phyloP scores from a whole-genome alignment of 495 filamentous ascomycete genomes.

The Trichoderma orchidacearum region DNA sequence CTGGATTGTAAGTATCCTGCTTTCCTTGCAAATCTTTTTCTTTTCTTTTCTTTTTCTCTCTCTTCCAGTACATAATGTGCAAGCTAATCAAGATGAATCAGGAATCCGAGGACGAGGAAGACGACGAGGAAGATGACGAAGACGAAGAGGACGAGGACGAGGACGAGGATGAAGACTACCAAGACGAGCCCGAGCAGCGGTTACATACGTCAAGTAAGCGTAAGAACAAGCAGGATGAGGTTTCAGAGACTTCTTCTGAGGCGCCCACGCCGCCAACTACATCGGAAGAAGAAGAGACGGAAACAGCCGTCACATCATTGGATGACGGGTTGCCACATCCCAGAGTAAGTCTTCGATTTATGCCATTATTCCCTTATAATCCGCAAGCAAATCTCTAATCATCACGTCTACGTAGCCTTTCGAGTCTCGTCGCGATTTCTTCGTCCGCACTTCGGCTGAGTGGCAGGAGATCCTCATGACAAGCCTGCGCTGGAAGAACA shows the following conservation, averaged over 20 bases:
- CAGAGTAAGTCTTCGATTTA: constrained; percentile 17
- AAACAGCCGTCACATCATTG: constrained; percentile 24
- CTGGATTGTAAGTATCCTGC: constrained; percentile 47
- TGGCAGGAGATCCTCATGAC: constrained; percentile 82
- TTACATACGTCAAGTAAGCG: constrained; percentile 25
- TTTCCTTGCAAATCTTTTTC: not conserved
- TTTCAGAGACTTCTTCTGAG: constrained; percentile 18
- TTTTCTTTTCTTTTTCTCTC: no score
- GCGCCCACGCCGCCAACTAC: constrained; percentile 14
- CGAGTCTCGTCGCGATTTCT: constrained; percentile 85
- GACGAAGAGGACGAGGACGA: constrained; percentile 57
- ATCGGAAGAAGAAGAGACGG: constrained; percentile 37
- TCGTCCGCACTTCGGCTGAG: constrained; percentile 67
- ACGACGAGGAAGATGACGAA: constrained; percentile 54
- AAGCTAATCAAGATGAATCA: constrained; percentile 14
- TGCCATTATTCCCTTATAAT: not conserved
- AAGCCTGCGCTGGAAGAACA: constrained; percentile 43
- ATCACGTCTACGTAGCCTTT: constrained; percentile 56
- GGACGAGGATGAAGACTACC: constrained; percentile 27
- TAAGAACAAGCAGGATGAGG: constrained; percentile 33
- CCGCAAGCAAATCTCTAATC: constrained; percentile 4
- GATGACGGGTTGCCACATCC: constrained; percentile 49
- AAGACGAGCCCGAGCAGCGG: constrained; percentile 28
- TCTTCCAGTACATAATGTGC: no score
- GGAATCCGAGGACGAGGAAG: constrained; percentile 59